Evolutionary conservation across 495 filamentous ascomycete species (phyloP), one percentile per base, ranked within the genome.

Genomic region (Penicillium simplicissimum): DNA sequence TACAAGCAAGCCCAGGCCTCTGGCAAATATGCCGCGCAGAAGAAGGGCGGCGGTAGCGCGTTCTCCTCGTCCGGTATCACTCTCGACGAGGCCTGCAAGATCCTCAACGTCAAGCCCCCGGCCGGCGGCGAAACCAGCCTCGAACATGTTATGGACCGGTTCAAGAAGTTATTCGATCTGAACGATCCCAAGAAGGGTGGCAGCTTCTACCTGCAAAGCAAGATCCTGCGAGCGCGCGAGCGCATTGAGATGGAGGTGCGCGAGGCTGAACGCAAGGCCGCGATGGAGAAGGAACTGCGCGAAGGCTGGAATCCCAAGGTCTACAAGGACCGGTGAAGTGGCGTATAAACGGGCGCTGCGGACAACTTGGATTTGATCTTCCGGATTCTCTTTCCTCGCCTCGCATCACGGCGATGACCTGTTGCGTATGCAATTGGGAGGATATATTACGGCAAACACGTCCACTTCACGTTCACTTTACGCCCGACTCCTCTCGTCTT

Each of bases 121-220:
- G 84, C 89, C 67, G 85, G 81, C 57, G 91, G 88, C n/a, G 81
- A 91, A 67, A 79, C 88, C 19, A 85, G 91, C 71, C 78, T 91
- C 74, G 91, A 96, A 62, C 75, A 84, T 37, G 84, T 96, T 52
- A 89, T 88, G 80, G 86, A 89, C 59, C 84, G 92, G 45, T 98
- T 97, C 83, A 98, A 98, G 85, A 88, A 87, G 62, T 78, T 98
- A 51, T 98, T 98, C 74, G 96, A 98, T 69, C 71, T 82, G 61
- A 98, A 98, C 76, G 91, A 98, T 57, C 94, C 95, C 25, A 81
- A 92, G 72, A 96, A 96, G 72, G 95, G 95, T 33, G 95, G 95
- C 14, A 96, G 92, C 69, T 98, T 98, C 72, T 98, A 98, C 74
- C 81, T 98, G 56, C 95, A 98, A 78, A 98, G 96, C 78, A 98